phyloP scores from a whole-genome alignment of 768 basidiomycete genomes.

The Lactarius hatsudake region DNA sequence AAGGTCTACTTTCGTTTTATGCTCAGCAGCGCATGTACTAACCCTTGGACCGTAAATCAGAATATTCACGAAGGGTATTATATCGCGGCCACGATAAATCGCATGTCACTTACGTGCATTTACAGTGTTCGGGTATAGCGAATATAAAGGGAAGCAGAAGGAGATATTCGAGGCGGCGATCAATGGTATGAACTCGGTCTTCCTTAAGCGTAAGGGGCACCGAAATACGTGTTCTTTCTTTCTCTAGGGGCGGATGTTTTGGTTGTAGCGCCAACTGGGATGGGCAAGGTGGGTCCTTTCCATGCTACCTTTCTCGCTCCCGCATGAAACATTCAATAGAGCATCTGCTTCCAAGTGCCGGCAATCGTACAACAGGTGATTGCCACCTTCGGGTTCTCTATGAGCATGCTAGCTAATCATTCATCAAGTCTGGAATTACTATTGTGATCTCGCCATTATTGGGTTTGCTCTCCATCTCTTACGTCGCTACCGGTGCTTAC shows the following conservation, averaged over 20 bases:
- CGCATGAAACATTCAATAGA: conserved; percentile 41
- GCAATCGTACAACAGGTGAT: conserved; percentile 62
- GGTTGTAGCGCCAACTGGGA: conserved; percentile 82
- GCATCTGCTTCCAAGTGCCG: conserved; percentile 83
- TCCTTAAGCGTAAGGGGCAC: neutral
- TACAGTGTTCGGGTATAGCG: conserved; percentile 65
- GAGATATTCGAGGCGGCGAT: conserved; percentile 72
- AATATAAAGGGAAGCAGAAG: conserved; percentile 75
- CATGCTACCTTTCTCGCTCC: neutral
- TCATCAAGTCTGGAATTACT: conserved; percentile 54
- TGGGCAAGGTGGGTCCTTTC: conserved; percentile 66
- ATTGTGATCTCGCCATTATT: conserved; percentile 76
- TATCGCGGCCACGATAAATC: too few species aligned
- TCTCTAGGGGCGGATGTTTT: conserved; percentile 66
- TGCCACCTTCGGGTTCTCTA: neutral
- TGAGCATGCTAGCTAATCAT: neutral
- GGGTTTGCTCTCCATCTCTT: conserved; percentile 42
- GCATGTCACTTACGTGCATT: neutral
- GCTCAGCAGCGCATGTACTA: neutral
- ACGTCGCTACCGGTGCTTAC: neutral
- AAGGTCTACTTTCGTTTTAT: neutral
- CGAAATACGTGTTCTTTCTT: neutral
- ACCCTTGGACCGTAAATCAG: neutral
- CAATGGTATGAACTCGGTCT: conserved; percentile 41
- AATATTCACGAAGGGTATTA: conserved; percentile 19